Evolutionary conservation across 176 grass and related monocot species (phyloP).

Genomic region (Areca catechu): DNA sequence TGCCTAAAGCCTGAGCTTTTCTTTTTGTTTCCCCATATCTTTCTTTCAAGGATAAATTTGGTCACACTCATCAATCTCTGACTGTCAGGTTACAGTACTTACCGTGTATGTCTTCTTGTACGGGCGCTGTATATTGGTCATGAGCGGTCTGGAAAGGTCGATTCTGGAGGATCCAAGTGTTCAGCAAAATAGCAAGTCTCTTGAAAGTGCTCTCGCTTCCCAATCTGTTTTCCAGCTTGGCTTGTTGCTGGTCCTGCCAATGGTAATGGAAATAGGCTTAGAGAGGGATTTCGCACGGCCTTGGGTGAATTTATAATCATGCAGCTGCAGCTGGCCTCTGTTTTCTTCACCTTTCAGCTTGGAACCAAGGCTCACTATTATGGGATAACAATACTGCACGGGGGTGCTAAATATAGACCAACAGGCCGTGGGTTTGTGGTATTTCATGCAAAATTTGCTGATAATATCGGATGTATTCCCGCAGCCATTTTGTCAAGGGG

Average conservation of each 20-base stretch:
- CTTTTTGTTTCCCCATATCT: neutral
- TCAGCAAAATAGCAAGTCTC: conserved; percentile 56
- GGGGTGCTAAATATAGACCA: conserved; percentile 76
- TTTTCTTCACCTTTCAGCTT: conserved; percentile 95
- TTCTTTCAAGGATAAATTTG: neutral
- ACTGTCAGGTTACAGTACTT: conserved; percentile 72
- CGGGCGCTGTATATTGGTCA: conserved; percentile 83
- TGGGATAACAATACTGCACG: conserved; percentile 83
- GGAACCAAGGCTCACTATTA: conserved; percentile 92
- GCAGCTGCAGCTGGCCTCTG: conserved; percentile 89
- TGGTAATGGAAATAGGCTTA: conserved; percentile 94
- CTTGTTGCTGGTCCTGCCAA: conserved; percentile 79
- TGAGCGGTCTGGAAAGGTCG: conserved; percentile 87
- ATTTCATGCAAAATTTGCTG: conserved; percentile 77
- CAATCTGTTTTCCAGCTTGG: conserved; percentile 89
- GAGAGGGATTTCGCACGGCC: conserved; percentile 85
- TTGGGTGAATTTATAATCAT: conserved; percentile 92
- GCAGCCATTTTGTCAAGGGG: conserved; percentile 95
- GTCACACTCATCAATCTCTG: neutral
- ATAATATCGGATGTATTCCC: conserved; percentile 93
- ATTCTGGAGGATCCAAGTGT: conserved; percentile 65
- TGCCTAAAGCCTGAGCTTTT: neutral
- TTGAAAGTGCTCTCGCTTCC: conserved; percentile 85
- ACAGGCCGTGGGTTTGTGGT: conserved; percentile 89
- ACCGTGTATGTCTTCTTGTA: conserved; percentile 93